Conservation (phyloP, 2,329 filamentous ascomycete species). For the Paecilomyces fulvus region DNA sequence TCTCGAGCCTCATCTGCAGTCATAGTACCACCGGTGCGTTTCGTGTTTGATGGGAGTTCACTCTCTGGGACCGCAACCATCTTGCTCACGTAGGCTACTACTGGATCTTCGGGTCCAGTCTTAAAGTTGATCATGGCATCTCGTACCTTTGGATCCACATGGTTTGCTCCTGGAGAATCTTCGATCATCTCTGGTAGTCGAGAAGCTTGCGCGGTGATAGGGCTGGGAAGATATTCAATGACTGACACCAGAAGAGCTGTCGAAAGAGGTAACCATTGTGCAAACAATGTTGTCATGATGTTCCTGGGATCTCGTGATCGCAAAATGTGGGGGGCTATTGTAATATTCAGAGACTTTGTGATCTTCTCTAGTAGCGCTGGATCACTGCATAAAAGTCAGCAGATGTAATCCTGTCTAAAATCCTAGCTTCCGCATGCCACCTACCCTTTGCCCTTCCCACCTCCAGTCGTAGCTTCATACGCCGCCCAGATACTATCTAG, state of each 20-base stretch:
- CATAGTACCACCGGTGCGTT: slow-evolving; percentile 60
- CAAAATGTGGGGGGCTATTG: slow-evolving; percentile 72
- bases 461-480: slow-evolving; percentile 81
- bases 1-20: slow-evolving; percentile 87
- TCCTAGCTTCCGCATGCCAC: slow-evolving; percentile 25
- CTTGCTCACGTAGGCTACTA: slow-evolving; percentile 94
- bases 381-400: slow-evolving; percentile 50
- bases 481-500: slow-evolving; percentile 94
- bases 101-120: slow-evolving; percentile 59
- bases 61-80: slow-evolving; percentile 95
- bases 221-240: slow-evolving; percentile 84
- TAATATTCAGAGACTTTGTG: slow-evolving; percentile 80
- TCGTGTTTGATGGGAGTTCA: slow-evolving; percentile 75
- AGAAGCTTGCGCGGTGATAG: slow-evolving; percentile 66
- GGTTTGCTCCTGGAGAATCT: slow-evolving; percentile 65
- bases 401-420: slow-evolving; percentile 7
- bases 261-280: slow-evolving; percentile 84
- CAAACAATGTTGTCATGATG: slow-evolving; percentile 77
- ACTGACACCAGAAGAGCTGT: slow-evolving; percentile 90
- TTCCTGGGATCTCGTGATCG: slow-evolving; percentile 76
- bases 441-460: slow-evolving; percentile 71
- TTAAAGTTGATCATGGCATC: slow-evolving; percentile 80
- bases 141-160: slow-evolving; percentile 60
- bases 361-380: slow-evolving; percentile 81
- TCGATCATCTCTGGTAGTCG: slow-evolving; percentile 73